Conservation (phyloP, 2,329 filamentous ascomycete species). For the Ascocoryne sarcoides region DNA sequence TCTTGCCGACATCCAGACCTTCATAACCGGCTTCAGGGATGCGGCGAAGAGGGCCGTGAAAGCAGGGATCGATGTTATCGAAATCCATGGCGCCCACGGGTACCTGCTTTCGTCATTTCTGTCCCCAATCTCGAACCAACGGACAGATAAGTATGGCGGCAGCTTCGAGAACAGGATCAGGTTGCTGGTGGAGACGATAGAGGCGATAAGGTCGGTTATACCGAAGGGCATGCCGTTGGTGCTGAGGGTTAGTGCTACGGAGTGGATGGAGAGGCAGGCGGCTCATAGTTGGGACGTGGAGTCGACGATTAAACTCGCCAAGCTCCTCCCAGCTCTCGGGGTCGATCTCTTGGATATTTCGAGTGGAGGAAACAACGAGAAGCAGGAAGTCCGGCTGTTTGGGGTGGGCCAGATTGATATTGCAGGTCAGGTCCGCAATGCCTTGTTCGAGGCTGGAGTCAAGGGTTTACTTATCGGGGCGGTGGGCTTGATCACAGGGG, state of each 20-base stretch:
- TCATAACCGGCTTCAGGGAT: slow-evolving; percentile 30
- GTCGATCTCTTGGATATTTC: slow-evolving; percentile 80
- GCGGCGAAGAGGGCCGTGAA: slow-evolving; percentile 30
- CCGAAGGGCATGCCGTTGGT: slow-evolving; percentile 47
- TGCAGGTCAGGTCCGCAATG: slow-evolving; percentile 62
- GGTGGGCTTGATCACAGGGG: slow-evolving; percentile 66
- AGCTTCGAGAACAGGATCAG: slow-evolving; percentile 54
- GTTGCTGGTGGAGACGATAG: slow-evolving; percentile 44
- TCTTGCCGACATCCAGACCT: slow-evolving; percentile 27
- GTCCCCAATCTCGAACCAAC: slow-evolving; percentile 47
- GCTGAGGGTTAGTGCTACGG: slow-evolving; percentile 50
- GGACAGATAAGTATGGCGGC: slow-evolving; percentile 58
- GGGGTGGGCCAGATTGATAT: slow-evolving; percentile 69
- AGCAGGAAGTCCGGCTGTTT: slow-evolving; percentile 38
- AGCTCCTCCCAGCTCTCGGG: slow-evolving; percentile 60
- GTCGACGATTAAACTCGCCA: slow-evolving; percentile 49
- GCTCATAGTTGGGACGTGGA: slow-evolving; percentile 18
- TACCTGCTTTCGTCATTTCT: slow-evolving; percentile 61
- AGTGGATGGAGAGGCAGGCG: slow-evolving; percentile 44
- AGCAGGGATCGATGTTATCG: slow-evolving; percentile 55
- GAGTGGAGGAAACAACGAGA: slow-evolving; percentile 59
- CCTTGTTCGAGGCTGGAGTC: slow-evolving; percentile 40
- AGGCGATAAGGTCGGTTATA: slow-evolving; percentile 41
- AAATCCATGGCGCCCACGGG: slow-evolving; percentile 54
- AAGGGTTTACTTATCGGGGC: slow-evolving; percentile 57